Conservation (phyloP, 495 filamentous ascomycete genomes). For the Pyrenopolyporus hunteri region DNA sequence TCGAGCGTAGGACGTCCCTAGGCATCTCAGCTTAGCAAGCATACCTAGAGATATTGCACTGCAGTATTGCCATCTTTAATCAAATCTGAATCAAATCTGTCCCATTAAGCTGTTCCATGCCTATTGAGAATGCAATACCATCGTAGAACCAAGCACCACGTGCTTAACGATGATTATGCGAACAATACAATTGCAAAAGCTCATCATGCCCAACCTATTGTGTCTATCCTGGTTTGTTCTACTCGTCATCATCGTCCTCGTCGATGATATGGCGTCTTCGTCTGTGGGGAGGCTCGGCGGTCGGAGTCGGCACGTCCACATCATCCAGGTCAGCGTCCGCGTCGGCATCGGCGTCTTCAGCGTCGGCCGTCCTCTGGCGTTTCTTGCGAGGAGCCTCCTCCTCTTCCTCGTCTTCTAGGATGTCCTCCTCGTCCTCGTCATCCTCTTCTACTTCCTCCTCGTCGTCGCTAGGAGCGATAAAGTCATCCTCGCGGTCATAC, state of each 20-base stretch:
- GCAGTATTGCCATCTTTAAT: too few relatives aligned
- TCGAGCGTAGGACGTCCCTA: too few relatives aligned
- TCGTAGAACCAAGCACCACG: background rate
- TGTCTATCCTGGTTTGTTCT: background rate
- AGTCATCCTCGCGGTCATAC: constrained; percentile 82
- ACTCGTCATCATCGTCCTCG: constrained; percentile 57
- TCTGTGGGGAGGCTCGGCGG: constrained; percentile 38
- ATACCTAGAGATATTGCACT: too few relatives aligned
- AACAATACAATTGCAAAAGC: constrained; percentile 10
- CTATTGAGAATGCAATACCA: background rate
- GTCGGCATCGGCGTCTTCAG: constrained; percentile 49
- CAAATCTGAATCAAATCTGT: too few relatives aligned
- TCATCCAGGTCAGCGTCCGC: constrained; percentile 54
- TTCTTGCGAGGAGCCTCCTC: constrained; percentile 56
- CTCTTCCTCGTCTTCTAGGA: constrained; percentile 53
- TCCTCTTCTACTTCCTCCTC: constrained; percentile 65
- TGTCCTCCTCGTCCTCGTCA: constrained; percentile 65
- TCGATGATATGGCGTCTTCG: constrained; percentile 53
- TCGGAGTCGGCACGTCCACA: constrained; percentile 47
- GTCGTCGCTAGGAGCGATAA: constrained; percentile 77
- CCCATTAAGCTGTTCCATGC: too few relatives aligned
- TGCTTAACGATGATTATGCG: constrained; percentile 2
- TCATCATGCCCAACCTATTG: background rate
- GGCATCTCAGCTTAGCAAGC: too few relatives aligned
- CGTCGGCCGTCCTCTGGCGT: constrained; percentile 55